phyloP scores from a whole-genome alignment of 1,139 yeast species.

The Yamadazyma diospyri region DNA sequence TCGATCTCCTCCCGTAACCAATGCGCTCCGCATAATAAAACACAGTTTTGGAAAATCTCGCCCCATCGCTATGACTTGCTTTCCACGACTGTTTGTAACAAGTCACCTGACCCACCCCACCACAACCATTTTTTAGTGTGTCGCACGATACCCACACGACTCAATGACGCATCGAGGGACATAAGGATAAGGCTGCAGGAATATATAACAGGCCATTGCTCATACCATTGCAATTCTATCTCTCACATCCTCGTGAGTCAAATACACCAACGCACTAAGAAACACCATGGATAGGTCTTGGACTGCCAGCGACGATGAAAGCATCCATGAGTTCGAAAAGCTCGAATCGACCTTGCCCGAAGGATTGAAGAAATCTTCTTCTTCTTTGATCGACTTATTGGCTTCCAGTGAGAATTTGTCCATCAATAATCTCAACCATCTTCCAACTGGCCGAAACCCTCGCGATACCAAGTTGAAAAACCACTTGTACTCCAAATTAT shows the following conservation, averaged over 20 bases:
- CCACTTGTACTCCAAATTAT: slow-evolving; percentile 29
- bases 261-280: too few relatives aligned
- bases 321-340: slow-evolving; percentile 36
- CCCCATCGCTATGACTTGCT: slow-evolving; percentile 1
- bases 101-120: not conserved
- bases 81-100: too few relatives aligned
- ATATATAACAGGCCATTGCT: too few relatives aligned
- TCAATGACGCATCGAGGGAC: not conserved
- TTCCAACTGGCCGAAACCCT: slow-evolving; percentile 13
- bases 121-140: too few relatives aligned
- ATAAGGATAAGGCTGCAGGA: too few relatives aligned
- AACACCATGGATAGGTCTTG: slow-evolving; percentile 1
- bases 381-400: slow-evolving; percentile 37
- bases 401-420: slow-evolving; percentile 15
- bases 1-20: not conserved
- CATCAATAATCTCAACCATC: slow-evolving; percentile 9
- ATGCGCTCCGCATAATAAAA: not conserved
- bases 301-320: slow-evolving; percentile 13
- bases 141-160: too few relatives aligned
- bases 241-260: too few relatives aligned
- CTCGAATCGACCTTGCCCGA: slow-evolving; percentile 47
- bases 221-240: too few relatives aligned
- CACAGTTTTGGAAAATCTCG: too few relatives aligned
- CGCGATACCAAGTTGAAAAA: slow-evolving; percentile 13
- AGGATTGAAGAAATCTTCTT: slow-evolving; percentile 37